Evolutionary conservation across 1,284 basidiomycete species (phyloP).

Genomic region (Sporisorium exsertum): DNA sequence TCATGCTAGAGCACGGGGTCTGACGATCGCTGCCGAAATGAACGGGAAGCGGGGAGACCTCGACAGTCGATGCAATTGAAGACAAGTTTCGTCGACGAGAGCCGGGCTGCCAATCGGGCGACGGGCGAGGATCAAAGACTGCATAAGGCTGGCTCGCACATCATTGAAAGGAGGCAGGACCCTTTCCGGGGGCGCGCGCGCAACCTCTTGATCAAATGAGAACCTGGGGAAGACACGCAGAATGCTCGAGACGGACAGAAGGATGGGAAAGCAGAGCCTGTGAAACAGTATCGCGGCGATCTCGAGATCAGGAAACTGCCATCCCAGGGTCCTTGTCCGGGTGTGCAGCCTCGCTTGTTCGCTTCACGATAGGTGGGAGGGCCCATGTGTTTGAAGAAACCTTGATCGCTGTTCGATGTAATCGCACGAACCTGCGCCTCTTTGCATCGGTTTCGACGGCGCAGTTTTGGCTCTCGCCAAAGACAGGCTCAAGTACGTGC

Average conservation of each 20-base stretch:
- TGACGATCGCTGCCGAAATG: background rate
- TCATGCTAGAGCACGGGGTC: background rate
- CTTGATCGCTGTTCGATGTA: background rate
- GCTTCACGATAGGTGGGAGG: conserved; percentile 3
- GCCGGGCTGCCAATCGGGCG: background rate
- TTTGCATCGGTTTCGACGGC: background rate
- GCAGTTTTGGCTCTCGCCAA: background rate
- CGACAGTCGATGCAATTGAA: background rate
- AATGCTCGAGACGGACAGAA: background rate
- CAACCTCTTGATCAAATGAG: background rate
- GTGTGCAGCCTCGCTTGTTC: conserved; percentile 4
- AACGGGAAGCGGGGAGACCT: background rate
- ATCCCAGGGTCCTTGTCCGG: conserved; percentile 2
- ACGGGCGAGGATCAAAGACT: conserved; percentile 22
- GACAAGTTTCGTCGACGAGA: conserved; percentile 12
- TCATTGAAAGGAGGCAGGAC: background rate
- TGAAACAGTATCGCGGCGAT: conserved; percentile 2
- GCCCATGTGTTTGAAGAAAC: background rate
- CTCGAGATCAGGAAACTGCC: background rate
- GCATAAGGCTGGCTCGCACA: conserved; percentile 16
- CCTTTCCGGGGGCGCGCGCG: conserved; percentile 3
- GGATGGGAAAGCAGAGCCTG: background rate
- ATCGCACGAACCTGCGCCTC: background rate
- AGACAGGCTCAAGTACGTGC: background rate
- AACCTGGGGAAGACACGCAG: conserved; percentile 2